These are phyloP conservation scores for Pythium dissotocum DNA, from an alignment of 352 stramenopile species.

Conservation along the genomic window DNA sequence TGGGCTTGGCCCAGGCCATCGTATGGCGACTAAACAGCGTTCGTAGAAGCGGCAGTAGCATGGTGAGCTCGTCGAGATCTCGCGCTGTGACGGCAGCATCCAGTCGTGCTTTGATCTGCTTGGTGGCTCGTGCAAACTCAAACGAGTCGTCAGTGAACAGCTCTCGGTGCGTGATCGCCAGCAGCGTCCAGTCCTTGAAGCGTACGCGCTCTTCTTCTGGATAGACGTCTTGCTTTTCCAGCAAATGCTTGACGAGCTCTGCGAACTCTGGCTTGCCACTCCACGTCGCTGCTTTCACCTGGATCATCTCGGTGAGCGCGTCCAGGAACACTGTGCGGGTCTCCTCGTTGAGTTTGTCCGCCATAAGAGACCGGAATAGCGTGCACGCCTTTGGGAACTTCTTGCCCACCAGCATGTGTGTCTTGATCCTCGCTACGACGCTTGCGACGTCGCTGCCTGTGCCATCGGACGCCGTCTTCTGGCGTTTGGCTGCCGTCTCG, in stretches of 20 bases:
- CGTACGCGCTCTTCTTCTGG: slow-evolving; percentile 17
- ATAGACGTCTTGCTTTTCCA: slow-evolving; percentile 38
- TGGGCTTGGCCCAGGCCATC: slow-evolving; percentile 57
- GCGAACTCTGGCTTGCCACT: slow-evolving; percentile 61
- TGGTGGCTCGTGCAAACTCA: slow-evolving; percentile 70
- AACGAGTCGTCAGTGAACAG: slow-evolving; percentile 85
- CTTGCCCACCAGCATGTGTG: slow-evolving; percentile 79
- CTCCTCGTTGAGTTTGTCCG: slow-evolving; percentile 39
- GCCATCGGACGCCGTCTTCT: background rate
- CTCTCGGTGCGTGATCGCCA: slow-evolving; percentile 59
- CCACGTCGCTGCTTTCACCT: slow-evolving; percentile 38
- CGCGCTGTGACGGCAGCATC: slow-evolving; percentile 29
- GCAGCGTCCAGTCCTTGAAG: slow-evolving; percentile 51
- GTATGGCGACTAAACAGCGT: slow-evolving; percentile 55
- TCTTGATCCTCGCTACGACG: slow-evolving; percentile 57
- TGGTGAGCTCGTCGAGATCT: slow-evolving; percentile 23
- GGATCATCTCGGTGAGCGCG: slow-evolving; percentile 46
- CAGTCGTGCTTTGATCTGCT: slow-evolving; percentile 55
- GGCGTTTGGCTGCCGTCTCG: slow-evolving; percentile 8
- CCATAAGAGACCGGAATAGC: slow-evolving; percentile 55
- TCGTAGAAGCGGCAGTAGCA: slow-evolving; percentile 65
- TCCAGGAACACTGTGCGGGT: slow-evolving; percentile 49
- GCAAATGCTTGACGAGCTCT: slow-evolving; percentile 41
- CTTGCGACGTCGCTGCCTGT: slow-evolving; percentile 38
- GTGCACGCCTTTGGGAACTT: slow-evolving; percentile 71